Evolutionary conservation across 306 rosid species (phyloP).

Genomic region (Cicer chorassanicum): DNA sequence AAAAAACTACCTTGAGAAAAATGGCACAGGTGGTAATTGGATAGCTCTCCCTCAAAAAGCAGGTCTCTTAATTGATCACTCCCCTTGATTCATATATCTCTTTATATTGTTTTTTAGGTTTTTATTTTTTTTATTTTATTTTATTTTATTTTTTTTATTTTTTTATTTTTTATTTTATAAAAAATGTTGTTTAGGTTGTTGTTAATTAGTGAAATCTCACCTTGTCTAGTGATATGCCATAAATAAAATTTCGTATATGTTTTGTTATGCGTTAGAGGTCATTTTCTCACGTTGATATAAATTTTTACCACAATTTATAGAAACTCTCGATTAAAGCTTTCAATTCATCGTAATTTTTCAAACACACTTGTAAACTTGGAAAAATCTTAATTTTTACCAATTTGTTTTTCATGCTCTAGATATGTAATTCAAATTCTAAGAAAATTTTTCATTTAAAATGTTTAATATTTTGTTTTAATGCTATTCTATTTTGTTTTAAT

Average conservation of each 20-base stretch:
- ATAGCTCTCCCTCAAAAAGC: conserved; percentile 65
- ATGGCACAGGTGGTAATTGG: conserved; percentile 59
- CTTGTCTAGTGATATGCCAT: no score
- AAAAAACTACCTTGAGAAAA: conserved; percentile 53
- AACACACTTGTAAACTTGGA: neutral
- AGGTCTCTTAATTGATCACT: conserved; percentile 49
- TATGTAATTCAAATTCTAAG: neutral
- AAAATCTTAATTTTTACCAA: neutral
- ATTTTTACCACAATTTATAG: no score
- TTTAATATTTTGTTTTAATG: neutral
- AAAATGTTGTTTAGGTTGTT: no score
- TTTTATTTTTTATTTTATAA: no score
- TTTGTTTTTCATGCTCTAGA: neutral
- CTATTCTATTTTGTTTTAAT: neutral
- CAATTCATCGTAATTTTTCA: no score
- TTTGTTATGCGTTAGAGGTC: no score
- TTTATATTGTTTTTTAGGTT: neutral
- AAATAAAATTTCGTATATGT: no score
- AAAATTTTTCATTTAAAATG: neutral
- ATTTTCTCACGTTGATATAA: no score
- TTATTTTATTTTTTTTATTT: neutral
- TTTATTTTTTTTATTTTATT: neutral
- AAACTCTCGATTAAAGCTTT: no score
- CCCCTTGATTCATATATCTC: neutral
- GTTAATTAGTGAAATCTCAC: no score